Conservation (phyloP, 169 alveolate species). For the Hepatocystis sp. region DNA sequence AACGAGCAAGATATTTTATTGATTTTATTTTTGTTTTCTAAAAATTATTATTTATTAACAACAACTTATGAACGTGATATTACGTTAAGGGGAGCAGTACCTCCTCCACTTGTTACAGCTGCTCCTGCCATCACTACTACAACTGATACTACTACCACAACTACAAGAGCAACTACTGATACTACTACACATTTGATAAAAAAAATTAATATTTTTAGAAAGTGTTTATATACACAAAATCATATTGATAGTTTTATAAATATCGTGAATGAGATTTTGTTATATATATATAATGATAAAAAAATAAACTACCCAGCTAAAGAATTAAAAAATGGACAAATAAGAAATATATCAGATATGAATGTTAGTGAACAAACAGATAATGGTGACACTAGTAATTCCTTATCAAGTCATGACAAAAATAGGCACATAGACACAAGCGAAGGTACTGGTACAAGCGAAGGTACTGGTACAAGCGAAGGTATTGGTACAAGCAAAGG, state of each 20-base stretch:
- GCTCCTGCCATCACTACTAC: too few relatives aligned
- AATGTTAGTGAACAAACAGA: too few relatives aligned
- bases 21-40: conserved; percentile 38
- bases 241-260: conserved; percentile 35
- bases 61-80: too few relatives aligned
- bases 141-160: too few relatives aligned
- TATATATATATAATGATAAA: conserved; percentile 37
- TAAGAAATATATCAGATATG: conserved; percentile 2
- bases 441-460: too few relatives aligned
- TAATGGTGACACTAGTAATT: too few relatives aligned
- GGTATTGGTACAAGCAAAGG: too few relatives aligned
- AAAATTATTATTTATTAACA: conserved; percentile 48
- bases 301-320: conserved; percentile 40
- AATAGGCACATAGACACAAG: too few relatives aligned
- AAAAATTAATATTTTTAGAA: conserved; percentile 59
- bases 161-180: background rate
- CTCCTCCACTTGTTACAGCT: too few relatives aligned
- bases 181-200: background rate
- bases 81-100: too few relatives aligned
- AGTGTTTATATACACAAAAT: conserved; percentile 22
- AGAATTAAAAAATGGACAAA: background rate
- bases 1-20: conserved; percentile 22
- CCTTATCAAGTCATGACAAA: too few relatives aligned
- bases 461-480: too few relatives aligned
- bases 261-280: conserved; percentile 29